These are phyloP conservation scores for Stenocarpella maydis DNA, from an alignment of 2,329 filamentous ascomycete species.

Conservation along the genomic window DNA sequence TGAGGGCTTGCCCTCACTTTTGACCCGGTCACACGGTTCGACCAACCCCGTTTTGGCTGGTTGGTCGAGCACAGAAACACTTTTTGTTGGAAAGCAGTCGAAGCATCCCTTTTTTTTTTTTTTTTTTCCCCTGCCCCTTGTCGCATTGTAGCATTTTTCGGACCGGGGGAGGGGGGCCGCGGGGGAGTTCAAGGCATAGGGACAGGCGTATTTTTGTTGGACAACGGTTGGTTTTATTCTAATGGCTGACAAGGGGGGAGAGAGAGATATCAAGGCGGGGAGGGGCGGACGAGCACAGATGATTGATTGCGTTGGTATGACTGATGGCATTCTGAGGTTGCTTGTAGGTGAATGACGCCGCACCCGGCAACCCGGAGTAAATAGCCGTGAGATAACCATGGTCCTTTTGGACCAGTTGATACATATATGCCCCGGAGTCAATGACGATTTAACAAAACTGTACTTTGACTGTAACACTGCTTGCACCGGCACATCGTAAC, in stretches of 20 bases:
- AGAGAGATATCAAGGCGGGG: background rate
- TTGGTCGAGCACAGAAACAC: no score
- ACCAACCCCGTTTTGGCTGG: no score
- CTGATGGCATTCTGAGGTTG: background rate
- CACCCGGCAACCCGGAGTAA: background rate
- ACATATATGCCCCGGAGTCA: background rate
- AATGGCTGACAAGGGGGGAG: background rate
- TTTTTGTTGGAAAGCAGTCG: no score
- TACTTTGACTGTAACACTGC: background rate
- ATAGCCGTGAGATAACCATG: background rate
- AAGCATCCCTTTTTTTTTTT: no score
- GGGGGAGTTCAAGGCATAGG: background rate
- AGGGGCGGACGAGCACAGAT: background rate
- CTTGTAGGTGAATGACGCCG: background rate
- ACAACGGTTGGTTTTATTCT: background rate
- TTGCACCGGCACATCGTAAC: background rate
- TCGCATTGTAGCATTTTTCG: slow-evolving; percentile 5
- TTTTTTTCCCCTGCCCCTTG: no score
- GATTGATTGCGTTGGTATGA: background rate
- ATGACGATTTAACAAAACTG: background rate
- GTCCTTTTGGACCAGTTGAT: no score
- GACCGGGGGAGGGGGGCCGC: background rate
- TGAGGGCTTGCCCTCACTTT: background rate
- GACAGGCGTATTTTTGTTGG: slow-evolving; percentile 1
- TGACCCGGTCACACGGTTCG: no score